Evolutionary conservation across 2,329 filamentous ascomycete genomes (phyloP).

Genomic region (Microdochium trichocladiopsis): DNA sequence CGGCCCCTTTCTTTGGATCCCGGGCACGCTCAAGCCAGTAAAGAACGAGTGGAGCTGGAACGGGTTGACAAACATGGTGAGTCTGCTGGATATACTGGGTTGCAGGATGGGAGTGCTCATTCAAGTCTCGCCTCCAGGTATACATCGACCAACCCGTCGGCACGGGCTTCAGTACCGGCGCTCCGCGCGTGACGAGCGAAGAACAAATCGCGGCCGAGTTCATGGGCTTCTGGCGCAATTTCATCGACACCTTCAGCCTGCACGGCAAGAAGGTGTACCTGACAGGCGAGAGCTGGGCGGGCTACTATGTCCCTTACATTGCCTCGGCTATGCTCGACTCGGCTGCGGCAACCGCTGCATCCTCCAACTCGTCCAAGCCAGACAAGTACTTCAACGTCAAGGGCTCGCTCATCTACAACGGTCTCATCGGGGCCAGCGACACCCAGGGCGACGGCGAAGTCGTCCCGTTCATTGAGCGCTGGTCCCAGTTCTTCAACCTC

Average conservation of each 20-base stretch:
- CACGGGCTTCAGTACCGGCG: slow-evolving; percentile 64
- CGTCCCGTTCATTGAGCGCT: slow-evolving; percentile 49
- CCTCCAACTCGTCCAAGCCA: slow-evolving; percentile 2
- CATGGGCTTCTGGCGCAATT: slow-evolving; percentile 63
- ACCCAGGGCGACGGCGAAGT: slow-evolving; percentile 33
- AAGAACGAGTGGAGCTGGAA: slow-evolving; percentile 68
- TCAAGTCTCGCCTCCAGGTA: slow-evolving; percentile 21
- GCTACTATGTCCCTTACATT: slow-evolving; percentile 49
- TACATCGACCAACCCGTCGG: slow-evolving; percentile 65
- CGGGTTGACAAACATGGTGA: slow-evolving; percentile 62
- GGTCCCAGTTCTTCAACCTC: slow-evolving; percentile 46
- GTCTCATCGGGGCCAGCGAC: slow-evolving; percentile 46
- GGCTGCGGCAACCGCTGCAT: slow-evolving; percentile 22
- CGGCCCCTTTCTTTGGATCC: slow-evolving; percentile 65
- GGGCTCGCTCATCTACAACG: slow-evolving; percentile 58
- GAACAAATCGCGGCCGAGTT: slow-evolving; percentile 66
- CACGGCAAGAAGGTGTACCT: slow-evolving; percentile 46
- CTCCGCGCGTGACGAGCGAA: slow-evolving; percentile 55
- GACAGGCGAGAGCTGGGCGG: slow-evolving; percentile 47
- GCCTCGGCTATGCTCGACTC: slow-evolving; percentile 42
- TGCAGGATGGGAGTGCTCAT: no score
- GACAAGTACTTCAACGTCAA: slow-evolving; percentile 39
- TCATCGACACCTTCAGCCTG: slow-evolving; percentile 45
- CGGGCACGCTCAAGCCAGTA: slow-evolving; percentile 59
- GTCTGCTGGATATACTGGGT: no score